Evolutionary conservation across 768 basidiomycete species (phyloP).

Genomic region (Tulasnella calospora): DNA sequence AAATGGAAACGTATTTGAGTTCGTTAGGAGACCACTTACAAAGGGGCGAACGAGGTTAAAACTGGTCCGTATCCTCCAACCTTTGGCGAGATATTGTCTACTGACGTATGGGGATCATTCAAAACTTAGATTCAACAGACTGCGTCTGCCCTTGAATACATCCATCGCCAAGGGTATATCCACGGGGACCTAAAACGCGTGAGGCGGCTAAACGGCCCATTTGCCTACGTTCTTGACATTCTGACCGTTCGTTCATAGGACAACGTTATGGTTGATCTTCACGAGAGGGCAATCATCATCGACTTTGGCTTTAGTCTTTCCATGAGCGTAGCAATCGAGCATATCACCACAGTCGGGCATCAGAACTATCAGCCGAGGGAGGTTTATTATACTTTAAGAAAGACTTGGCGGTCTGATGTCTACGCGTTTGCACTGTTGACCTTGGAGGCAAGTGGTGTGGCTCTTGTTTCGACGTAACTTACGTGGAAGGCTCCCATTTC

Average conservation of each 20-base stretch:
- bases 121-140: not conserved
- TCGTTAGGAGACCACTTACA: not conserved
- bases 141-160: not conserved
- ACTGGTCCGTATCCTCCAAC: not conserved
- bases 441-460: not conserved
- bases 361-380: not conserved
- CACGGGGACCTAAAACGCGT: not conserved
- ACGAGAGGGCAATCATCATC: not conserved
- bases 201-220: not conserved
- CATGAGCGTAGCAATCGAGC: not conserved
- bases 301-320: not conserved
- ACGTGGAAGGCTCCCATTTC: not conserved
- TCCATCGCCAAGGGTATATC: not conserved
- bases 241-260: not conserved
- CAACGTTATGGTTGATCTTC: not conserved
- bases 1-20: constrained; percentile 5
- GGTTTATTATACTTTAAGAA: not conserved
- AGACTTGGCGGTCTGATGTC: not conserved
- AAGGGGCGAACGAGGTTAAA: not conserved
- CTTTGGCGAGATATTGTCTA: not conserved
- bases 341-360: not conserved
- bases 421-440: not conserved
- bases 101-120: not conserved
- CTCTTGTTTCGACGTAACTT: not conserved
- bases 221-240: not conserved